These are phyloP conservation scores for Nannizziopsis arthrosporioides DNA, from an alignment of 2,329 filamentous ascomycete genomes.

Conservation along the genomic window DNA sequence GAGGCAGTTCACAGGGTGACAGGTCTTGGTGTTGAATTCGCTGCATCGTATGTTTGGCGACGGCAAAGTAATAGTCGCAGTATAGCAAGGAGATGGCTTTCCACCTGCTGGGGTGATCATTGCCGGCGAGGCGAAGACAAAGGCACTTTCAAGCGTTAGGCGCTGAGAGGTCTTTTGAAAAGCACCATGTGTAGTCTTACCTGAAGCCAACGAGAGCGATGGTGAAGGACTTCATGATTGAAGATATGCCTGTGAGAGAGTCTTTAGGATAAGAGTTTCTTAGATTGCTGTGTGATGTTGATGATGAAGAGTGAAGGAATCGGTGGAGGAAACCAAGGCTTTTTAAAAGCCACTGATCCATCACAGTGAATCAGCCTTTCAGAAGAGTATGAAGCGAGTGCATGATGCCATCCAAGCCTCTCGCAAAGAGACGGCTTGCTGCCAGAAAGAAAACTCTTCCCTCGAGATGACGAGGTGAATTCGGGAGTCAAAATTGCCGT, in stretches of 20 bases:
- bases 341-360: too few relatives aligned
- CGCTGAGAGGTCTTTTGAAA: neutral
- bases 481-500: too few relatives aligned
- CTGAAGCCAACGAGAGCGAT: constrained; percentile 2
- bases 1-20: constrained; percentile 8
- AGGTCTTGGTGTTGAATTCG: constrained; percentile 4
- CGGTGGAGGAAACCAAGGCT: too few relatives aligned
- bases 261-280: too few relatives aligned
- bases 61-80: constrained; percentile 6
- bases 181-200: neutral
- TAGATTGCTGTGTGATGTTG: too few relatives aligned
- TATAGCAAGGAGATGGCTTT: constrained; percentile 5
- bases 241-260: neutral
- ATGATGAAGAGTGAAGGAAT: too few relatives aligned
- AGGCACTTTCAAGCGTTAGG: constrained; percentile 1
- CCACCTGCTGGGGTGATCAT: neutral
- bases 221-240: constrained; percentile 1
- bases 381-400: too few relatives aligned
- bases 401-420: too few relatives aligned
- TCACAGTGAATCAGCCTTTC: too few relatives aligned
- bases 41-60: constrained; percentile 4
- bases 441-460: too few relatives aligned
- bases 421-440: too few relatives aligned
- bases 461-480: too few relatives aligned
- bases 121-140: constrained; percentile 4